Evolutionary conservation across 2,329 filamentous ascomycete genomes (phyloP), one percentile per base, ranked within the genome.

Genomic region (Periconia sp.): DNA sequence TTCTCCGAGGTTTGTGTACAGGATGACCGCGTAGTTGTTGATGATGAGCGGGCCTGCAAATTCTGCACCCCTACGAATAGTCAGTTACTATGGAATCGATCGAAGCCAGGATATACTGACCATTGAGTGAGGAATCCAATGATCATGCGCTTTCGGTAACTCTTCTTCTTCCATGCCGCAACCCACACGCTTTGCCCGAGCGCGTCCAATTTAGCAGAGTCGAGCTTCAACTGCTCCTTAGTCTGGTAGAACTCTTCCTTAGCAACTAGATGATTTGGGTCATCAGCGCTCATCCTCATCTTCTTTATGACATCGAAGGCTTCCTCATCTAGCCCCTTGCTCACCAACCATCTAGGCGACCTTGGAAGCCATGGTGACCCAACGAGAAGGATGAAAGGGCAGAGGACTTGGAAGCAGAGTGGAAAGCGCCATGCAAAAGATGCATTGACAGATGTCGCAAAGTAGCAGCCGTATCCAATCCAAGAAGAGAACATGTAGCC

Each of bases 1-100:
- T 32, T 71, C 63, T 0, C 72, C 71, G 0, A 74, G 48, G 26
- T 69, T 71, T 4, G 65, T 71, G 47, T 73, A 74, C 0, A 74
- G 54, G 5, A 57, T 54, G 23, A 57, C 54, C 18, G 46, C 43
- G 22, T 55, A 57, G 44, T 57, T 73, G 51, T 78, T 78, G 40
- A 79, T 79, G 12, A 80, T 75, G 1, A 80, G 64, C 9, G 76
- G 75, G 0, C 77, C 77, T n/a, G 71, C 75, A 53, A 79, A 79
- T 39, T 79, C 76, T 2, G 77, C 76, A 16, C 76, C 77, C 75
- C 76, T 43, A 3, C 4, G 22, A 9, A 11, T 4, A 10, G 23
- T 39, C 15, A 42, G 39, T 16, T 11, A 28, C 10, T 5, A 13
- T 21, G 10, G 4, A 13, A 32, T 19, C 16, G 4, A 18, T 26